Percentiles rank a stretch among this genome's conserved stretches.
Evolutionary conservation across 1,284 basidiomycete species (phyloP).

Genomic region (Naganishia albida): DNA sequence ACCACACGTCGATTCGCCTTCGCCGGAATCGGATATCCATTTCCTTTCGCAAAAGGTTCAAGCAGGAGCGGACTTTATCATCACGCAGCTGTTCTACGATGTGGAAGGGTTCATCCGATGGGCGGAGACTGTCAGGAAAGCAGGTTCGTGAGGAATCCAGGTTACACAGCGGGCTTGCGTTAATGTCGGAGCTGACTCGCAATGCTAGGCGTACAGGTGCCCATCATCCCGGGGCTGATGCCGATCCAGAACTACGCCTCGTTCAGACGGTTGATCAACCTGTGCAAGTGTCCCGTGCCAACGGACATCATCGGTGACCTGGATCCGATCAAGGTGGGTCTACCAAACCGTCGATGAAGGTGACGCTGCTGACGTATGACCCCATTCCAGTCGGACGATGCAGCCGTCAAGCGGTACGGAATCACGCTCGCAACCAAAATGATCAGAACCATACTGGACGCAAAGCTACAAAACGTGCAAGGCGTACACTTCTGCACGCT

Average conservation of each 20-base stretch:
- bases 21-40: constrained; percentile 70
- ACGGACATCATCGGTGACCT: constrained; percentile 67
- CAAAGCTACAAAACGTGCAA: constrained; percentile 61
- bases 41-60: constrained; percentile 86
- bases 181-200: constrained; percentile 27
- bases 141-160: constrained; percentile 59
- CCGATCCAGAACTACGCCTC: constrained; percentile 95
- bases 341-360: constrained; percentile 35
- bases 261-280: constrained; percentile 84
- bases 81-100: constrained; percentile 98
- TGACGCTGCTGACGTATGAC: constrained; percentile 34
- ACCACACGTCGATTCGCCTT: constrained; percentile 73
- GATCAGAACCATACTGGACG: constrained; percentile 59
- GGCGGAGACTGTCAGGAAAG: constrained; percentile 69
- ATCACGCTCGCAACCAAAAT: constrained; percentile 74
- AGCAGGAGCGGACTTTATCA: constrained; percentile 91
- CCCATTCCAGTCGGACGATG: constrained; percentile 74
- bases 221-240: constrained; percentile 96
- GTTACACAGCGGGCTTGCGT: background rate
- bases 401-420: constrained; percentile 86
- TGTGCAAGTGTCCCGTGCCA: constrained; percentile 82
- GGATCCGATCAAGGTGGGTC: constrained; percentile 72
- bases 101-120: constrained; percentile 78
- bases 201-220: constrained; percentile 74
- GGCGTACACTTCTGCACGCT: constrained; percentile 96